Evolutionary conservation across 768 basidiomycete species (phyloP).

Genomic region (Termitomyces sp.): DNA sequence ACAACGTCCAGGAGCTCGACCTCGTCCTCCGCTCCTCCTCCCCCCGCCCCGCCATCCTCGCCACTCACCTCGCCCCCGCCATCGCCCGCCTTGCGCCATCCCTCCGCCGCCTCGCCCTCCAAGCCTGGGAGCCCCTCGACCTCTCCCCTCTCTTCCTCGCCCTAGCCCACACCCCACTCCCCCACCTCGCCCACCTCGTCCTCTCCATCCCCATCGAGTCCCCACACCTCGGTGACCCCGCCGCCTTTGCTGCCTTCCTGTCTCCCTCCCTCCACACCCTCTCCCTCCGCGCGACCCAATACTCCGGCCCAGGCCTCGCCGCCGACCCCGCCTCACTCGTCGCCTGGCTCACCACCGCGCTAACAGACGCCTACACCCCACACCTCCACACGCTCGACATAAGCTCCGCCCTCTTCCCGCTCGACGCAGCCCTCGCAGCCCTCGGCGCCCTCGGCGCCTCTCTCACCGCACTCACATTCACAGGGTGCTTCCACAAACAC

Average conservation of each 20-base stretch:
- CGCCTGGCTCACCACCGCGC: conserved; percentile 28
- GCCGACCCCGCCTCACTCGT: conserved; percentile 27
- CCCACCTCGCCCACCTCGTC: conserved; percentile 28
- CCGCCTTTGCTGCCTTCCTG: conserved; percentile 30
- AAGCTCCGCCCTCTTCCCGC: conserved; percentile 23
- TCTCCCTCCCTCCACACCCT: conserved; percentile 28
- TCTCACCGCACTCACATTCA: conserved; percentile 30
- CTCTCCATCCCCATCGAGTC: conserved; percentile 35
- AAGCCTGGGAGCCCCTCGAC: conserved; percentile 40
- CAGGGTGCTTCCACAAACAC: conserved; percentile 31
- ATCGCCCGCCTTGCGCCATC: conserved; percentile 29
- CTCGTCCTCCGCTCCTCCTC: conserved; percentile 37
- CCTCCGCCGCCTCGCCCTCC: conserved; percentile 33
- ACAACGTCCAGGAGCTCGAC: conserved; percentile 34
- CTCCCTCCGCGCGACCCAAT: conserved; percentile 36
- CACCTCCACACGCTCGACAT: conserved; percentile 13
- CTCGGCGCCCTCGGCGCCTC: conserved; percentile 32
- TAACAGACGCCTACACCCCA: conserved; percentile 19
- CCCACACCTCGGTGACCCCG: conserved; percentile 36
- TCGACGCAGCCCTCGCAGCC: conserved; percentile 36
- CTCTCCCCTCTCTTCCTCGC: conserved; percentile 34
- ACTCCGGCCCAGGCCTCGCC: conserved; percentile 26
- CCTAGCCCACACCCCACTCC: conserved; percentile 25
- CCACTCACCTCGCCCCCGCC: conserved; percentile 30
- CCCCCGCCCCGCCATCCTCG: conserved; percentile 22